Conservation (phyloP, 768 basidiomycete species). For the Lactarius pseudohatsudake region DNA sequence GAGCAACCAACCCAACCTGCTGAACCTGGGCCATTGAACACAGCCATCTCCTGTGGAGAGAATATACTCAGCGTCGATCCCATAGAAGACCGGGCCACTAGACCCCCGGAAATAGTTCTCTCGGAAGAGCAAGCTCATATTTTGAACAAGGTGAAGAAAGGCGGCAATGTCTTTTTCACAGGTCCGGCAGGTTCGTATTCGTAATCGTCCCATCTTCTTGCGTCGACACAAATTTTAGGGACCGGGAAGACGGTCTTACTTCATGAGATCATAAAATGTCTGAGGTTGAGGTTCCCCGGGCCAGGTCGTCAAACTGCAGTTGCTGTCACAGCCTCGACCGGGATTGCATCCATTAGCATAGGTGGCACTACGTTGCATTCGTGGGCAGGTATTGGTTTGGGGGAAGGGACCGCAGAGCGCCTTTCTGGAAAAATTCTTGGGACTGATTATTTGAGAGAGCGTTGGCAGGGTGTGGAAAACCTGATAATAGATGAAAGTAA, state of each 20-base stretch:
- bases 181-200: constrained; percentile 68
- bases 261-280: constrained; percentile 63
- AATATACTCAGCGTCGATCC: background rate
- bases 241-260: constrained; percentile 86
- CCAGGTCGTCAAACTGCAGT: constrained; percentile 35
- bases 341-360: constrained; percentile 81
- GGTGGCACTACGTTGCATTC: constrained; percentile 81
- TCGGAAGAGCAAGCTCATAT: constrained; percentile 55
- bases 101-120: constrained; percentile 37
- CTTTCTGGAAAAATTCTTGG: constrained; percentile 55
- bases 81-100: background rate
- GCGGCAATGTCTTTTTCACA: constrained; percentile 78
- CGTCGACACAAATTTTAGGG: constrained; percentile 37
- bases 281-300: constrained; percentile 32
- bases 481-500: constrained; percentile 86
- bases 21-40: background rate
- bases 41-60: background rate
- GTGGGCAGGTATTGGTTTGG: constrained; percentile 80
- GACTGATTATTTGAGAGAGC: constrained; percentile 40
- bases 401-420: constrained; percentile 53
- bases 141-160: constrained; percentile 52
- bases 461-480: constrained; percentile 60
- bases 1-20: background rate
- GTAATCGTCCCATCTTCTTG: background rate
- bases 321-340: constrained; percentile 78